Conservation (phyloP, 768 basidiomycete species). For the Lactarius vividus region DNA sequence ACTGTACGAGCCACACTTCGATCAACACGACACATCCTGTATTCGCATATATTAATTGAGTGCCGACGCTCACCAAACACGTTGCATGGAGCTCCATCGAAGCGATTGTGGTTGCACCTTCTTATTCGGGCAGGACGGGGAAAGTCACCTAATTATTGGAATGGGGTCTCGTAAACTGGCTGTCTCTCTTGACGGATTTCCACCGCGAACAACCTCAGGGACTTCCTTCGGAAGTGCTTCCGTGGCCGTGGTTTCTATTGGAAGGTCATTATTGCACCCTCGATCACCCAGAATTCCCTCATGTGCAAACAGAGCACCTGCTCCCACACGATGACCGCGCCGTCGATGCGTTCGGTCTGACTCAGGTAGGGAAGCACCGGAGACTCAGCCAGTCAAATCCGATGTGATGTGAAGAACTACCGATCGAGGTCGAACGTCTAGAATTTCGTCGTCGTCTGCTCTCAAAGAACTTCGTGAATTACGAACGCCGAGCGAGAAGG, state of each 20-base stretch:
- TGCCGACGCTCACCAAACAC: conserved; percentile 10
- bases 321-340: conserved; percentile 9
- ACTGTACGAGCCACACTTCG: conserved; percentile 21
- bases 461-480: conserved; percentile 7
- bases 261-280: conserved; percentile 10
- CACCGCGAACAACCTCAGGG: conserved; percentile 2
- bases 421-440: conserved; percentile 12
- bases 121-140: conserved; percentile 7
- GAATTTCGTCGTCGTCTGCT: neutral
- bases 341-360: conserved; percentile 10
- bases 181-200: conserved; percentile 1
- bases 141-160: conserved; percentile 9
- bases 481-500: conserved; percentile 1
- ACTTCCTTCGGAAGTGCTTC: conserved; percentile 10
- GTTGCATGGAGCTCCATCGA: conserved; percentile 7
- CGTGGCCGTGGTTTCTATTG: conserved; percentile 7
- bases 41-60: conserved; percentile 13
- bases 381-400: conserved; percentile 9
- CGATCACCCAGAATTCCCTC: conserved; percentile 7
- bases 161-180: conserved; percentile 6
- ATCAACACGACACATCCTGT: conserved; percentile 14
- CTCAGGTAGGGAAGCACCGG: conserved; percentile 21
- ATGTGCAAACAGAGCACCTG: conserved; percentile 11
- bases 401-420: conserved; percentile 19
- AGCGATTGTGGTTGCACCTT: conserved; percentile 2